Evolutionary conservation across 2,329 filamentous ascomycete genomes (phyloP).

Genomic region (Myriosclerotinia scirpicola): DNA sequence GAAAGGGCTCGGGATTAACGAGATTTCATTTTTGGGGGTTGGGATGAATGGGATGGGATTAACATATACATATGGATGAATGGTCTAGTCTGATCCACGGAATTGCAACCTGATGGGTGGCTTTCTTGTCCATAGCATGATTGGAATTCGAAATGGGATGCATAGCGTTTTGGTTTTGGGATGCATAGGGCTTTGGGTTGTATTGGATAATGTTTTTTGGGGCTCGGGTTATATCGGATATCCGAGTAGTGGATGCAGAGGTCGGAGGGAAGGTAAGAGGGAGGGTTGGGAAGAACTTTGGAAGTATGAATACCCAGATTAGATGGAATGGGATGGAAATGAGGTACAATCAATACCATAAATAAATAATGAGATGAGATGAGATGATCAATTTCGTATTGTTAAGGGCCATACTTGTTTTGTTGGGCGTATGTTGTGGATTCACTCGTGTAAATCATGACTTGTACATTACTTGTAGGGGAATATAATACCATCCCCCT

Average conservation of each 20-base stretch:
- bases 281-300: neutral
- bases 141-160: neutral
- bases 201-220: neutral
- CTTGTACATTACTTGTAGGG: no score
- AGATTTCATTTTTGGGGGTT: neutral
- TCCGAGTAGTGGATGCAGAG: neutral
- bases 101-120: neutral
- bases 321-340: neutral
- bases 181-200: neutral
- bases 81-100: neutral
- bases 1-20: conserved; percentile 1
- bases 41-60: neutral
- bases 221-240: neutral
- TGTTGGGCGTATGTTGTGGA: no score
- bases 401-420: no score
- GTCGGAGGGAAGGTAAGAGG: neutral
- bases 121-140: conserved; percentile 2
- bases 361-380: neutral
- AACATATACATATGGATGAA: neutral
- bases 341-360: no score
- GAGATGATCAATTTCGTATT: no score
- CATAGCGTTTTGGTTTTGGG: neutral
- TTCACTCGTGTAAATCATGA: no score
- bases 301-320: neutral
- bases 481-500: no score